Percentiles rank a stretch among this genome's conserved stretches.
Evolutionary conservation across 73 alveolate species (phyloP).

Genomic region (Blepharisma stoltei): DNA sequence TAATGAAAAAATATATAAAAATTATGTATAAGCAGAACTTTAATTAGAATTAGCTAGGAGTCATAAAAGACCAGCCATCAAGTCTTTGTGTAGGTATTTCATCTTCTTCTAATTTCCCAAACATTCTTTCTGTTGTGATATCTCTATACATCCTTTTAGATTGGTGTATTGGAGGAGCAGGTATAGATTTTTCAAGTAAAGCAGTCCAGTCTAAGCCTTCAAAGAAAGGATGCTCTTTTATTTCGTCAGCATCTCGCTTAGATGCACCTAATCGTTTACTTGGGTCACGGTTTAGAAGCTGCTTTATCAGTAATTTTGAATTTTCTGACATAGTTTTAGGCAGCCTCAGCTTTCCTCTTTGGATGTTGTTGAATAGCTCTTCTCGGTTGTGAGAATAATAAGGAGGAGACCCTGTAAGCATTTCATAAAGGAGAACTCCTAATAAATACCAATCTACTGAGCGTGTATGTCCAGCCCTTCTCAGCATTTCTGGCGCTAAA

Average conservation of each 20-base stretch:
- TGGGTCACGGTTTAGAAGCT: constrained; percentile 68
- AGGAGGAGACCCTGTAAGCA: constrained; percentile 92
- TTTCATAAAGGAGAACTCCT: constrained; percentile 91
- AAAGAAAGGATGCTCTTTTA: constrained; percentile 81
- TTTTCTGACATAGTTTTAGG: constrained; percentile 74
- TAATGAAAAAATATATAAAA: too few species aligned
- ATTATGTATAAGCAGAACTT: too few species aligned
- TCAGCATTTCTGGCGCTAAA: constrained; percentile 91
- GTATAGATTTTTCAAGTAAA: constrained; percentile 55
- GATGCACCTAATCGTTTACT: constrained; percentile 73
- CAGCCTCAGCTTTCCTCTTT: constrained; percentile 76
- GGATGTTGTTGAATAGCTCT: constrained; percentile 83
- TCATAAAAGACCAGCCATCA: constrained; percentile 26
- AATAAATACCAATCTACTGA: constrained; percentile 91
- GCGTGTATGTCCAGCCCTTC: constrained; percentile 84
- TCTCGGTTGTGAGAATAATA: constrained; percentile 78
- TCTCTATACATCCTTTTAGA: neutral
- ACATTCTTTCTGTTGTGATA: neutral
- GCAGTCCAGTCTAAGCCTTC: constrained; percentile 70
- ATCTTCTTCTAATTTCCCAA: constrained; percentile 21
- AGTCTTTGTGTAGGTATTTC: neutral
- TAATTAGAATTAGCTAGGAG: neutral
- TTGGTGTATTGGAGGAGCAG: constrained; percentile 6
- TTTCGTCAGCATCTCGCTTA: constrained; percentile 72
- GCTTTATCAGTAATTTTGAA: constrained; percentile 71